These are phyloP conservation scores for Xylariales sp. DNA, from an alignment of 2,329 filamentous ascomycete species.

Conservation along the genomic window DNA sequence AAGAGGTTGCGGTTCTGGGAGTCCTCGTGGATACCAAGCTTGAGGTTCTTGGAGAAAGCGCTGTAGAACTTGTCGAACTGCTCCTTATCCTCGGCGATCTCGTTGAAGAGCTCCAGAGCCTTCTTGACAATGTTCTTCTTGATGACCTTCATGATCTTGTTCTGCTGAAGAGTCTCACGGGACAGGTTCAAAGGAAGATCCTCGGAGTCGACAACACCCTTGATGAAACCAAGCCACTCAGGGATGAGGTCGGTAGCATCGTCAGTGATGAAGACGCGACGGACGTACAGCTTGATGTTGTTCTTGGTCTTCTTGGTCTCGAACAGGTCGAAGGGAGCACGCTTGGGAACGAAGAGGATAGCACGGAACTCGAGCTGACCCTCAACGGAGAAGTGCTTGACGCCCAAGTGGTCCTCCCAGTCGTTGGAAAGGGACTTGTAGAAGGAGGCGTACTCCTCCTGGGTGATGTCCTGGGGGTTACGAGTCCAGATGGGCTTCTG, in stretches of 20 bases:
- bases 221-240: conserved; percentile 99
- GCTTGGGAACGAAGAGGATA: conserved; percentile 99
- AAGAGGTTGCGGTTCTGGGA: conserved; percentile 90
- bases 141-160: conserved; percentile 99
- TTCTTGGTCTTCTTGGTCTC: conserved; percentile 99
- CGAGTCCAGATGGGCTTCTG: conserved; percentile 99
- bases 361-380: conserved; percentile 99
- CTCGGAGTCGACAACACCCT: conserved; percentile 99
- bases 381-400: conserved; percentile 99
- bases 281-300: conserved; percentile 99
- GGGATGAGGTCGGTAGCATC: conserved; percentile 98
- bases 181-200: conserved; percentile 99
- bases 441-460: conserved; percentile 97
- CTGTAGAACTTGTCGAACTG: conserved; percentile 99
- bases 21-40: conserved; percentile 99
- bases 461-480: conserved; percentile 90
- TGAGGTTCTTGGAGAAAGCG: conserved; percentile 99
- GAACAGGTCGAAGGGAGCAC: conserved; percentile 98
- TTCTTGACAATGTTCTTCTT: conserved; percentile 99
- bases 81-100: conserved; percentile 99
- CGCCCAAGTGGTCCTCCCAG: conserved; percentile 98
- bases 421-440: conserved; percentile 99
- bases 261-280: conserved; percentile 99
- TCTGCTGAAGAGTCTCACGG: conserved; percentile 99
- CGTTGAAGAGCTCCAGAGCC: conserved; percentile 97